Evolutionary conservation across 352 stramenopile genomes (phyloP).

Genomic region (Saprolegnia diclina): DNA sequence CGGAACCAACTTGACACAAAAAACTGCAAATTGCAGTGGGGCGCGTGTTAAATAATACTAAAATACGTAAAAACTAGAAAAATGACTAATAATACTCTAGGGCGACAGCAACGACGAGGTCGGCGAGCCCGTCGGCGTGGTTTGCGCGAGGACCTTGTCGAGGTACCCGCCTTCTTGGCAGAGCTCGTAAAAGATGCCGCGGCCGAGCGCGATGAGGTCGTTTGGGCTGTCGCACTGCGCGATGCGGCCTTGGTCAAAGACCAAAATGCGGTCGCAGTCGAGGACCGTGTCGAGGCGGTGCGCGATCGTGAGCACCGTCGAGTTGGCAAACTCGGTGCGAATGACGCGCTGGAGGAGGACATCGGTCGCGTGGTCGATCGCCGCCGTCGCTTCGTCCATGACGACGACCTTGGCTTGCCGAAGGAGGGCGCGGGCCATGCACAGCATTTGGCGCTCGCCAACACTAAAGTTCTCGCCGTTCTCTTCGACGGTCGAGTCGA

Average conservation of each 20-base stretch:
- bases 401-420: constrained; percentile 82
- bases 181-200: constrained; percentile 40
- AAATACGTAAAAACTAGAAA: background rate
- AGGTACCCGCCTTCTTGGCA: constrained; percentile 77
- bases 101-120: background rate
- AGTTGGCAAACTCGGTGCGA: constrained; percentile 79
- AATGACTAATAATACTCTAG: background rate
- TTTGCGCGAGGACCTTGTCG: constrained; percentile 59
- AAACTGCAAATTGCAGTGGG: no score
- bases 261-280: constrained; percentile 94
- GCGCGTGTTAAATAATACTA: no score
- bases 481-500: constrained; percentile 74
- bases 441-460: constrained; percentile 95
- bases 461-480: constrained; percentile 91
- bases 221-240: constrained; percentile 81
- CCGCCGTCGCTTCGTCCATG: constrained; percentile 74
- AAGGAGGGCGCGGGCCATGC: constrained; percentile 92
- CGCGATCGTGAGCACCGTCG: constrained; percentile 95
- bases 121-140: background rate
- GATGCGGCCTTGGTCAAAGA: constrained; percentile 90
- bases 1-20: no score
- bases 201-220: constrained; percentile 44
- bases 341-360: constrained; percentile 71
- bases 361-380: constrained; percentile 81
- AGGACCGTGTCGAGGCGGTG: constrained; percentile 97